phyloP scores from a whole-genome alignment of 2,329 filamentous ascomycete species.

The Diaporthe longicolla region DNA sequence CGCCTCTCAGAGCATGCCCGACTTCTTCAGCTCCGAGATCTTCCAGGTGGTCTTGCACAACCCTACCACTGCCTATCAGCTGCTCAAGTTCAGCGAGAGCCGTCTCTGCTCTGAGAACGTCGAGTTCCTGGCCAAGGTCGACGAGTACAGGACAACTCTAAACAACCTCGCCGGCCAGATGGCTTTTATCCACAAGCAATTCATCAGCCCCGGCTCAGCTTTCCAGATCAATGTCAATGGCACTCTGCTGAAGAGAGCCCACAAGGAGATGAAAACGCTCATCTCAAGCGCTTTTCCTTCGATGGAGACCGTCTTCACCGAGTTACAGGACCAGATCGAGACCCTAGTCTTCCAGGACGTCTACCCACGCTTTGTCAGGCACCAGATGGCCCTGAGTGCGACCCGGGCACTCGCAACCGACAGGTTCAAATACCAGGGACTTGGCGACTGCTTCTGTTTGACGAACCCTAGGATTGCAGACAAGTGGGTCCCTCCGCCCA shows the following conservation, averaged over 20 bases:
- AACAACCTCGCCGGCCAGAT: constrained; percentile 56
- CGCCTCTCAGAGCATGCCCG: constrained; percentile 47
- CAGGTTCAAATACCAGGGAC: constrained; percentile 62
- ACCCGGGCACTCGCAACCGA: constrained; percentile 47
- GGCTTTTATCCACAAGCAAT: constrained; percentile 52
- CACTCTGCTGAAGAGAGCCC: constrained; percentile 48
- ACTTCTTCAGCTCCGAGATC: constrained; percentile 59
- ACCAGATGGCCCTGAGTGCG: constrained; percentile 63
- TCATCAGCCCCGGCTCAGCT: constrained; percentile 44
- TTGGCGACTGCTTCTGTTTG: constrained; percentile 72
- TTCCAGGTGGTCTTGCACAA: constrained; percentile 59
- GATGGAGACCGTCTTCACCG: constrained; percentile 56
- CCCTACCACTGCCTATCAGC: constrained; percentile 58
- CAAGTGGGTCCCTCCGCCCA: constrained; percentile 37
- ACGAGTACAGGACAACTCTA: constrained; percentile 59
- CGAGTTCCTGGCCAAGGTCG: constrained; percentile 63
- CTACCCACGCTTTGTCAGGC: constrained; percentile 65
- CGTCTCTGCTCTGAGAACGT: constrained; percentile 59
- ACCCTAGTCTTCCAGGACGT: constrained; percentile 58
- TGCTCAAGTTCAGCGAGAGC: constrained; percentile 58
- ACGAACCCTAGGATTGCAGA: constrained; percentile 59
- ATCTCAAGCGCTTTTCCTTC: constrained; percentile 54
- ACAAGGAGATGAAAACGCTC: constrained; percentile 47
- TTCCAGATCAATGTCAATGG: constrained; percentile 50
- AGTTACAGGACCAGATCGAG: constrained; percentile 58